These are phyloP conservation scores for Solanum tarapatanum DNA, from an alignment of 257 asterid species.

Conservation along the genomic window DNA sequence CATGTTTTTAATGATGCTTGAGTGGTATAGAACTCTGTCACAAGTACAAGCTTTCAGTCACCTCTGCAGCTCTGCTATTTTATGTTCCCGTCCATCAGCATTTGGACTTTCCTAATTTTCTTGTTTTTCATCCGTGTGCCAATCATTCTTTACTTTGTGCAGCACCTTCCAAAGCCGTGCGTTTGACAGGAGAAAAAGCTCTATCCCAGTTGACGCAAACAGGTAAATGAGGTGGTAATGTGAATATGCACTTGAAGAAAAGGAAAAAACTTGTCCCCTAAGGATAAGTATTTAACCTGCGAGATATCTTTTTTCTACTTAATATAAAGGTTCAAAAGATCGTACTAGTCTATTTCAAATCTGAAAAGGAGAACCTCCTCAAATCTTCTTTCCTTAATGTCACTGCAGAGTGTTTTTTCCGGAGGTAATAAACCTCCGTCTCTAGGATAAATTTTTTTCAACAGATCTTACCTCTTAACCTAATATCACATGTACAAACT, in stretches of 20 bases:
- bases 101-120: background rate
- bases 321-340: background rate
- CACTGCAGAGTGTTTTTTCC: background rate
- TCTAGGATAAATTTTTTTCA: background rate
- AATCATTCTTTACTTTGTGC: slow-evolving; percentile 2
- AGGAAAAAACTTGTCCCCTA: background rate
- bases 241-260: background rate
- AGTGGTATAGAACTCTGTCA: background rate
- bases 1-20: background rate
- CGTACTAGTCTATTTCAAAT: background rate
- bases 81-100: background rate
- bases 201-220: background rate
- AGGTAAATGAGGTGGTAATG: background rate
- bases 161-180: background rate
- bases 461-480: background rate
- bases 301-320: background rate
- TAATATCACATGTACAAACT: background rate
- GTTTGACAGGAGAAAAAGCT: background rate
- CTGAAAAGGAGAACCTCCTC: background rate
- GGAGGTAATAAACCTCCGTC: background rate
- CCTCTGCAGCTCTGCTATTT: background rate
- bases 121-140: background rate
- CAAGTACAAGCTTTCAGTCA: background rate
- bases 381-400: background rate
- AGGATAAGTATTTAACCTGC: background rate